Evolutionary conservation across 306 rosid species (phyloP), one percentile per base, ranked within the genome.

Genomic region (Vigna hirtella): DNA sequence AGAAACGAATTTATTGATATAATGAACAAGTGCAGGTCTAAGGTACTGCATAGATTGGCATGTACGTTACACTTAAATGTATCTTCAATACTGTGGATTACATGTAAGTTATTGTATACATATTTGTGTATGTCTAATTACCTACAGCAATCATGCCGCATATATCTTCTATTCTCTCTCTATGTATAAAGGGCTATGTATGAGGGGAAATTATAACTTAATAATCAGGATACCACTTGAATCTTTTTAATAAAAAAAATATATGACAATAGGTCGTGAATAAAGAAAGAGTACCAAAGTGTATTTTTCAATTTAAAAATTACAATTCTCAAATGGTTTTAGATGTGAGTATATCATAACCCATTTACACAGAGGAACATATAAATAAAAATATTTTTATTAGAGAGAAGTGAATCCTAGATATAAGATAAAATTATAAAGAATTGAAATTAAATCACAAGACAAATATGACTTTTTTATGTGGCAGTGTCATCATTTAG

Each of bases 11-110:
- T 94, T 86, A 94, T 94, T 85, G 98, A 94, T 86, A 90, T 91
- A 78, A 94, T 94, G 98, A 94, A 94, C 83, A 94, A 91, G 84
- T 94, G 98, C 86, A 90, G 94, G 89, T 94, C 97, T 73, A 94
- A 94, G 98, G 98, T 94, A 86, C 65, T 66, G 43, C 77, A 74
- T 42, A 32, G 73, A 64, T 58, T 79, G 82, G 9, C 61, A 59
- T 64, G n/a, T 66, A 32, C 20, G 32, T 45, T 70, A 22, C 57
- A 24, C 47, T 59, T 61, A 69, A 58, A 79, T 53, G 11, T 43
- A 65, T 12, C 61, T 34, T 47, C 47, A 20, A 47, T 79, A 49
- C 73, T 57, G 73, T 43, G 66, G 32, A 74, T 83, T 56, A 32
- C 63, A 55, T 38, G 55, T 66, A 15, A 36, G 42, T 6, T 16